Percentiles rank a stretch among this genome's conserved stretches.
phyloP scores from a whole-genome alignment of 176 grass and related monocot species.

The Oryza australiensis region DNA sequence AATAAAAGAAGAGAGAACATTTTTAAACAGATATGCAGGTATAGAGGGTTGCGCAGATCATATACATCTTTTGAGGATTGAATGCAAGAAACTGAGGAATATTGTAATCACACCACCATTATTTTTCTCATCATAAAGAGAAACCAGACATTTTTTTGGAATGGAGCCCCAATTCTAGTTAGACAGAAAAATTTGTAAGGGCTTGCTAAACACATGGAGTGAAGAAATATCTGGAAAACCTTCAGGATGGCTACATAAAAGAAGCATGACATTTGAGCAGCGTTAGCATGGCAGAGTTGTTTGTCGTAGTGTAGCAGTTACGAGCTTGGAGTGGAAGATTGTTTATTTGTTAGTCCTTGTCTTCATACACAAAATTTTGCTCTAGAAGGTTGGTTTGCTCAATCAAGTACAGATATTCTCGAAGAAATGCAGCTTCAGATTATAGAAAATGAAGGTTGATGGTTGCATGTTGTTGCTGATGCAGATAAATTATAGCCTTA shows the following conservation, averaged over 20 bases:
- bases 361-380: background rate
- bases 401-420: background rate
- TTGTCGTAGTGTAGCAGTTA: slow-evolving; percentile 20
- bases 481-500: slow-evolving; percentile 25
- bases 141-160: background rate
- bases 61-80: slow-evolving; percentile 14
- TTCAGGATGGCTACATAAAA: slow-evolving; percentile 15
- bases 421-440: slow-evolving; percentile 27
- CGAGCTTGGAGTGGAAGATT: slow-evolving; percentile 18
- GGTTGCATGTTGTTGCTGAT: slow-evolving; percentile 52
- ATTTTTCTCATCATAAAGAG: slow-evolving; percentile 7
- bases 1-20: slow-evolving; percentile 19
- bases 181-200: slow-evolving; percentile 9
- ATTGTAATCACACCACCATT: background rate
- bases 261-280: slow-evolving; percentile 22
- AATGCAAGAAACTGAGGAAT: slow-evolving; percentile 1
- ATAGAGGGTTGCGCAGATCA: background rate
- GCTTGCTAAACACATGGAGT: slow-evolving; percentile 5
- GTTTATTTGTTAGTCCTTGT: slow-evolving; percentile 1
- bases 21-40: slow-evolving; percentile 18
- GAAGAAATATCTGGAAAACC: slow-evolving; percentile 28
- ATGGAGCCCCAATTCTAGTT: slow-evolving; percentile 18
- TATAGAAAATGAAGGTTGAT: slow-evolving; percentile 31
- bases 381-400: slow-evolving; percentile 13
- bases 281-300: slow-evolving; percentile 25